Evolutionary conservation across 2,329 filamentous ascomycete species (phyloP), one percentile per base, ranked within the genome.

Genomic region (Plenodomus lindquistii): DNA sequence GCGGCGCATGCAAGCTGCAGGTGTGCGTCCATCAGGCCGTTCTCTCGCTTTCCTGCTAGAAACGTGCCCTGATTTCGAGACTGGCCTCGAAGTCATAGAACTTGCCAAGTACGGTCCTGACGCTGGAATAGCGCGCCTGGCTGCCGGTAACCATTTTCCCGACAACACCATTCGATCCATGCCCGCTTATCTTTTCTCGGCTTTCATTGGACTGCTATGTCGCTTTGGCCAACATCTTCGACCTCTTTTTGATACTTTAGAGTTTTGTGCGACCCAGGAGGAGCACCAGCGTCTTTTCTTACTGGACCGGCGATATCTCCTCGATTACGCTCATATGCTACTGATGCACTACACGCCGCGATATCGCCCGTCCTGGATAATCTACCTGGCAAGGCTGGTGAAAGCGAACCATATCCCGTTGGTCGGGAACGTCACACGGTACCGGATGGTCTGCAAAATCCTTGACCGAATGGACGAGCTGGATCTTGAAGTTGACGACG

Each of bases 21-120:
- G 78, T 1, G 63, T 86, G 17, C 70, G 65, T 6, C 81, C 85
- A 0, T 63, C 72, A 3, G 77, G 76, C 1, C 66, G 73, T 35
- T 82, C 80, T 20, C 75, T 89, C 7, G 72, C 73, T 2, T 78
- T 83, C 16, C 72, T 91, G 1, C 56, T 91, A 1, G 69, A 74
- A 74, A 62, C 56, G 2, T 48, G 60, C 19, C 58, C 56, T 2
- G 58, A 63, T 15, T 62, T 67, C 38, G 46, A 52, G 2, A 54
- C 57, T 11, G 54, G 41, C 8, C 39, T 66, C 24, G 43, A 53
- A 20, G 17, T 71, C 9, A 35, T 71, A 15, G 51, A 60, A 15
- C 49, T 48, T 18, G 47, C 54, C 21, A 52, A 52, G 42, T 29
- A 44, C 15, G 48, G 52, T 8, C 65, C 60, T 36, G 42, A 56